phyloP scores from a whole-genome alignment of 371 early-diverging fungal genomes.

The Sporodiniella umbellata region DNA sequence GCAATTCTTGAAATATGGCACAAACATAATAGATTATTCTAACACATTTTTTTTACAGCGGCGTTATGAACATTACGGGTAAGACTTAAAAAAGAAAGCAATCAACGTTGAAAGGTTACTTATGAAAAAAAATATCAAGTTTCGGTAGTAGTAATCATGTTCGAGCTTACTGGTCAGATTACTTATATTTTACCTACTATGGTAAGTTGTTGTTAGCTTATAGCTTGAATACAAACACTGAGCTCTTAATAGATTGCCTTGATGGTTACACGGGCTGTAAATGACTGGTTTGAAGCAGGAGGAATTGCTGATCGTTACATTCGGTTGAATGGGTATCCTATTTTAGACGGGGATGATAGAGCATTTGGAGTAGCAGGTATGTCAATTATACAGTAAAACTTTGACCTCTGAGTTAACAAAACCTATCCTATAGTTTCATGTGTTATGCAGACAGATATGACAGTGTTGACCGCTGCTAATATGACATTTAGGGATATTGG shows the following conservation, averaged over 20 bases:
- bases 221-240: too few relatives aligned
- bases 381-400: neutral
- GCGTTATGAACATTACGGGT: conserved; percentile 70
- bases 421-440: conserved; percentile 42
- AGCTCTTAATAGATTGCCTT: conserved; percentile 79
- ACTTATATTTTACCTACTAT: conserved; percentile 91
- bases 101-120: too few relatives aligned
- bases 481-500: conserved; percentile 40
- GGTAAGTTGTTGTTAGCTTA: too few relatives aligned
- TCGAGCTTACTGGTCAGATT: conserved; percentile 93
- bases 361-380: conserved; percentile 56
- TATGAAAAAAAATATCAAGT: too few relatives aligned
- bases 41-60: conserved; percentile 28
- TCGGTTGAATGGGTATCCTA: conserved; percentile 82
- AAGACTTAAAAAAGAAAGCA: neutral
- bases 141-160: conserved; percentile 93
- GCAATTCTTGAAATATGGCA: neutral
- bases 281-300: conserved; percentile 77
- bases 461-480: conserved; percentile 55
- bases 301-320: conserved; percentile 90
- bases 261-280: conserved; percentile 86
- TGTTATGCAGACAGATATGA: conserved; percentile 61
- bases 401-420: neutral
- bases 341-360: conserved; percentile 80
- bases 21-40: neutral